Percentiles rank a stretch among this genome's conserved stretches.
Conservation (phyloP, 495 filamentous ascomycete species). For the Podospora bellae-mahoneyi region DNA sequence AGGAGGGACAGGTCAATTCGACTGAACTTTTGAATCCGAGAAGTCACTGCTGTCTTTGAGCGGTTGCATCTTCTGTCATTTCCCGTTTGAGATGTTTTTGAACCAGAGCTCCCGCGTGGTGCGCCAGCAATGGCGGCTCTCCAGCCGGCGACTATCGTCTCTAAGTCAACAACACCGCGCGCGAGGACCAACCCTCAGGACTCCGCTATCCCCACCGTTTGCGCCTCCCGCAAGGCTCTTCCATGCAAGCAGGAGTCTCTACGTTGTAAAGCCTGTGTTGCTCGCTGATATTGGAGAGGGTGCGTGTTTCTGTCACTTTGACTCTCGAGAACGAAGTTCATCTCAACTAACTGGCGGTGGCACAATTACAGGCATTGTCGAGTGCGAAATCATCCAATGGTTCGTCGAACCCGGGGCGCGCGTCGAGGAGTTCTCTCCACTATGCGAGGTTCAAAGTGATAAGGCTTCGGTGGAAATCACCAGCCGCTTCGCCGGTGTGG, state of each 20-base stretch:
- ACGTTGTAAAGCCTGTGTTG: conserved; percentile 77
- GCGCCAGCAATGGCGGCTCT: conserved; percentile 40
- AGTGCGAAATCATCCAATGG: conserved; percentile 99
- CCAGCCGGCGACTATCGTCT: conserved; percentile 19
- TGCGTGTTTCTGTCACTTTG: conserved; percentile 29
- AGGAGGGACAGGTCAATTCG: conserved; percentile 1
- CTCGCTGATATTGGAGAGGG: conserved; percentile 97
- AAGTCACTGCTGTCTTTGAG: conserved; percentile 18
- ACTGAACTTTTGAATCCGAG: conserved; percentile 19
- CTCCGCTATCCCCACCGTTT: conserved; percentile 14
- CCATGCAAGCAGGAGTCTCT: conserved; percentile 55
- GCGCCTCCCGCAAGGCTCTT: conserved; percentile 49
- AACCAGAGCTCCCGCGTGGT: conserved; percentile 42
- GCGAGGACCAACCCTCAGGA: conserved; percentile 6
- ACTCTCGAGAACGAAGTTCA: conserved; percentile 3
- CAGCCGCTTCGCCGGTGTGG: conserved; percentile 87
- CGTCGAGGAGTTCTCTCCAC: conserved; percentile 94
- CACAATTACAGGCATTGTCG: conserved; percentile 70
- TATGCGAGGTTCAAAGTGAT: conserved; percentile 97
- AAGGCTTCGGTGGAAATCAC: conserved; percentile 99
- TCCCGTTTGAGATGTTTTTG: conserved; percentile 40
- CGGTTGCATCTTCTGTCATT: conserved; percentile 5
- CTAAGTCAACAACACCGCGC: conserved; percentile 32
- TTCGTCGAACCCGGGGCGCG: conserved; percentile 94
- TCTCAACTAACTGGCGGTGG: background rate